Base-by-base conservation (phyloP, 1,284 basidiomycete species). In the Boletellus deceptivus region DNA sequence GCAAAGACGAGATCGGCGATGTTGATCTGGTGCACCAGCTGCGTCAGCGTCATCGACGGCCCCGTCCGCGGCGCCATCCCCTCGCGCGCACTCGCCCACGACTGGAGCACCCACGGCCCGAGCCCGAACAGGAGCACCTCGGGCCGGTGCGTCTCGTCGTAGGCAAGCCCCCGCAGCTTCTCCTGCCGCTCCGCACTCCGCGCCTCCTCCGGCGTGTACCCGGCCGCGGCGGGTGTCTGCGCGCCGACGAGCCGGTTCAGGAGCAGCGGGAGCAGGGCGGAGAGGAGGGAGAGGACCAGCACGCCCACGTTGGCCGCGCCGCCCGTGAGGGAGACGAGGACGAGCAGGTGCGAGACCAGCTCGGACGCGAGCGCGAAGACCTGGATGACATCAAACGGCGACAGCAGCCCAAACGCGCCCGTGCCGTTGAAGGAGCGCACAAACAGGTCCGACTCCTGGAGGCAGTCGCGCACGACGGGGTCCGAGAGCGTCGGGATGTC, bases 391-490 rank as follows among this genome's bases (percentile, higher is more conserved):
- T 91, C 86, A 48, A 91, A 75, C 7, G 87, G 86, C 2, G 86
- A 89, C 55, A 88, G 74, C 29, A 89, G 73, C 37, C 86, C 84
- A 68, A 88, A 85, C 25, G 83, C 76, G 34, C 82, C 79, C 55
- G 74, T 70, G 44, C 83, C 83, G 57, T 77, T 81, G 65, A 91
- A 86, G 7, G 88, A 87, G 51, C 81, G 77, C 40, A 88, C 84
- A 60, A 89, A 88, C 22, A 86, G 76, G 59, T 90, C 90, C 14
- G 89, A 89, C 69, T 93, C 90, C 56, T 86, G 82, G n/a, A 92
- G 74, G 29, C 91, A 76, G 58, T 89, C 87, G 48, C 83, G 80
- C 18, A 87, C 75, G 54, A 74, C 67, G 35, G 88, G 84, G 60
- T 90, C 84, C 43, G 83, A 75, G 43, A 91, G 74, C 5, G 87